Evolutionary conservation across 371 early-diverging fungal genomes (phyloP).

Genomic region (Mucor ambiguus): DNA sequence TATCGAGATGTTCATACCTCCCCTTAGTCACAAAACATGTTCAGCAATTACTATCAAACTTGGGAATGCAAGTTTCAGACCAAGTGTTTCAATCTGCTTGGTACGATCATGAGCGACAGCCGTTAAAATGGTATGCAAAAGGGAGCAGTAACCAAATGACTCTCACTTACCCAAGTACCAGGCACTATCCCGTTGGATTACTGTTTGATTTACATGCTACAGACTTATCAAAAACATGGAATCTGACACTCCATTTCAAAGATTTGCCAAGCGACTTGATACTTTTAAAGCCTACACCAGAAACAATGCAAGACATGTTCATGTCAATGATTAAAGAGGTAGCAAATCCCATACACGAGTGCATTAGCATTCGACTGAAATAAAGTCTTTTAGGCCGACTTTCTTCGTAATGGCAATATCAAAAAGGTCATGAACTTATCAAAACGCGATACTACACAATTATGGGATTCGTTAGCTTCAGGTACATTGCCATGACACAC

Average conservation of each 20-base stretch:
- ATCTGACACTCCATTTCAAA: constrained; percentile 61
- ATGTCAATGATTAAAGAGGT: constrained; percentile 86
- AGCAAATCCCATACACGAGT: not conserved
- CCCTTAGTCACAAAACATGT: constrained; percentile 58
- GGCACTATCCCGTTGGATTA: constrained; percentile 83
- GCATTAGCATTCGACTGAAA: not conserved
- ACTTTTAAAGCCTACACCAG: constrained; percentile 53
- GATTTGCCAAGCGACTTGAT: constrained; percentile 63
- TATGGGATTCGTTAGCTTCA: constrained; percentile 67
- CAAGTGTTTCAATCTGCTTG: constrained; percentile 47
- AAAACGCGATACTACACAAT: constrained; percentile 68
- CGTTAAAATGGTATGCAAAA: constrained; percentile 68
- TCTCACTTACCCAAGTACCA: constrained; percentile 12
- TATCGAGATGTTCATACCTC: constrained; percentile 66
- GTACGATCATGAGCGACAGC: constrained; percentile 65
- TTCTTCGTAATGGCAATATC: constrained; percentile 67
- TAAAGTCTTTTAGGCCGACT: constrained; percentile 61
- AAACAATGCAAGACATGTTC: constrained; percentile 67
- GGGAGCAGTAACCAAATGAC: not conserved
- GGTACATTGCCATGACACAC: constrained; percentile 33
- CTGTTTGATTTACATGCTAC: constrained; percentile 60
- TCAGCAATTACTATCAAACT: constrained; percentile 45
- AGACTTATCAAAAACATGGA: constrained; percentile 59
- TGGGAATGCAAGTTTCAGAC: constrained; percentile 47
- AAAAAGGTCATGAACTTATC: constrained; percentile 78